These are phyloP conservation scores for Boletus sp. DNA, from an alignment of 768 basidiomycete genomes.

Conservation along the genomic window DNA sequence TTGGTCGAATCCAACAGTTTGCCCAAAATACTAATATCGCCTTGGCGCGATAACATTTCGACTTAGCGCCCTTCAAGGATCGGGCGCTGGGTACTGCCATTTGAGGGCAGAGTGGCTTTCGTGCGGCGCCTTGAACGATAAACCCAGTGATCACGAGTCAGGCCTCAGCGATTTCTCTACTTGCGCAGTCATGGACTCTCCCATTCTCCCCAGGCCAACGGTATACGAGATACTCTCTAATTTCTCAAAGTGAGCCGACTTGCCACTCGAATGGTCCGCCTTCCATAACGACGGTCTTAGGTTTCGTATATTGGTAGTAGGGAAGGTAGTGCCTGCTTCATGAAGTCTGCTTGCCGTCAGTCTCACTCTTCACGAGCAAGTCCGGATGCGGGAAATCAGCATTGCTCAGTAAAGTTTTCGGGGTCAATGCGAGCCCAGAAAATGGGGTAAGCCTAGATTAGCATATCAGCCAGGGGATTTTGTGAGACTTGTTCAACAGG, in stretches of 20 bases:
- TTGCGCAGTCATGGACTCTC: background rate
- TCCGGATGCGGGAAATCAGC: conserved; percentile 3
- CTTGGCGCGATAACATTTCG: too few species aligned
- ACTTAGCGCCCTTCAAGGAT: too few species aligned
- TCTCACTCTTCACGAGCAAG: background rate
- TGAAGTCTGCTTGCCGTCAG: background rate
- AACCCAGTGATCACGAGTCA: too few species aligned
- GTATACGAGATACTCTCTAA: background rate
- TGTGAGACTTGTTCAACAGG: background rate
- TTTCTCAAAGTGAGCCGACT: background rate
- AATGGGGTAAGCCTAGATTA: background rate
- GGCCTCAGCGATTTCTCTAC: too few species aligned
- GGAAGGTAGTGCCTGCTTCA: background rate
- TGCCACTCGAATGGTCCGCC: background rate
- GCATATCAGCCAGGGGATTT: background rate
- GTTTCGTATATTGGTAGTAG: conserved; percentile 3
- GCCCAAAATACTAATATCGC: too few species aligned
- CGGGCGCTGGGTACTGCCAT: background rate
- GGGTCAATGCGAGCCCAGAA: background rate
- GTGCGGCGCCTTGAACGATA: too few species aligned
- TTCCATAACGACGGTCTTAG: background rate
- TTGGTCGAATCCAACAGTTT: too few species aligned
- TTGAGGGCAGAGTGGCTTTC: background rate
- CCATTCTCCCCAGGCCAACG: background rate
- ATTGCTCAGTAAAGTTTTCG: conserved; percentile 3